These are phyloP conservation scores for Aureoboletus auriporus DNA, from an alignment of 768 basidiomycete species.

Conservation along the genomic window DNA sequence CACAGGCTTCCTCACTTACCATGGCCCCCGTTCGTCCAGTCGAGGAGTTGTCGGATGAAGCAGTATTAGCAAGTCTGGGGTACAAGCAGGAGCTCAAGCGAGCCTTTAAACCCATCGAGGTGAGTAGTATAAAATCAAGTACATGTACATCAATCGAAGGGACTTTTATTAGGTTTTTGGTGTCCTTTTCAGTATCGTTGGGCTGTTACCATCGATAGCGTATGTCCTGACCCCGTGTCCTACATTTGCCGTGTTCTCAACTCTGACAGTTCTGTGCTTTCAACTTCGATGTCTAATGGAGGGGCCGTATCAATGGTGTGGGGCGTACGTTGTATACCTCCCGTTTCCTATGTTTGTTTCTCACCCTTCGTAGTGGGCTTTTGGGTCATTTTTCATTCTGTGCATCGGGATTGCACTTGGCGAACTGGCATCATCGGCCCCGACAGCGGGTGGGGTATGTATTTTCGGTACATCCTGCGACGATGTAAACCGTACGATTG, in stretches of 20 bases:
- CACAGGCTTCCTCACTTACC: not conserved
- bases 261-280: constrained; percentile 33
- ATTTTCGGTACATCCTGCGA: not conserved
- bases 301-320: constrained; percentile 42
- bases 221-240: constrained; percentile 27
- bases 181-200: constrained; percentile 65
- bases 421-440: constrained; percentile 35
- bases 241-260: not conserved
- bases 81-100: constrained; percentile 34
- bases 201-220: constrained; percentile 60
- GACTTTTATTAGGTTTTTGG: constrained; percentile 53
- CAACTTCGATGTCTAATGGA: constrained; percentile 45
- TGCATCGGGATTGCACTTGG: constrained; percentile 36
- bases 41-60: constrained; percentile 20
- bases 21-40: not conserved
- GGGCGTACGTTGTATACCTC: constrained; percentile 25
- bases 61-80: constrained; percentile 24
- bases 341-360: not conserved
- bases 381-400: constrained; percentile 32
- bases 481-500: not conserved
- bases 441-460: constrained; percentile 36
- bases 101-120: constrained; percentile 30
- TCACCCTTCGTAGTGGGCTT: constrained; percentile 27
- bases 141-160: not conserved
- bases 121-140: not conserved